These are phyloP conservation scores for Vicia faba DNA, from an alignment of 306 rosid genomes.

Conservation along the genomic window DNA sequence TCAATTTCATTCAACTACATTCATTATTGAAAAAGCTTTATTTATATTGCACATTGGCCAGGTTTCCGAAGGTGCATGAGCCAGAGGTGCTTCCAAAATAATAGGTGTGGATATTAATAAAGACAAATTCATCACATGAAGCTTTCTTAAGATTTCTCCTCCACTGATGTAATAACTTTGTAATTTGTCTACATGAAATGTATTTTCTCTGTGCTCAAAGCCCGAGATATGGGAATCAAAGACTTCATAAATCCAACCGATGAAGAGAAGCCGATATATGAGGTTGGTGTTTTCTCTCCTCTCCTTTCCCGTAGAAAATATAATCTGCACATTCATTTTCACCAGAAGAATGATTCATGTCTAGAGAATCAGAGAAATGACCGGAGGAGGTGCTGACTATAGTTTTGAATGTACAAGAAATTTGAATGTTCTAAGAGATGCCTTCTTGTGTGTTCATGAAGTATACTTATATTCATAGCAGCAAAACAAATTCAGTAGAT, in stretches of 20 bases:
- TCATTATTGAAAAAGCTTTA: neutral
- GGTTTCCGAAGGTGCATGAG: slow-evolving; percentile 85
- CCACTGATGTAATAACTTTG: neutral
- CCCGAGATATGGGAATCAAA: slow-evolving; percentile 64
- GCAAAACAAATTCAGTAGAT: neutral
- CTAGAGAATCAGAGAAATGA: slow-evolving; percentile 61
- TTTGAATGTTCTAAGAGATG: slow-evolving; percentile 55
- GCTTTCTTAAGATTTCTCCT: neutral
- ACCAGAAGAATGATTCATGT: slow-evolving; percentile 17
- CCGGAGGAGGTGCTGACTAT: slow-evolving; percentile 62
- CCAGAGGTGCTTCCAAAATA: slow-evolving; percentile 77
- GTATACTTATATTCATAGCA: slow-evolving; percentile 35
- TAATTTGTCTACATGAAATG: neutral
- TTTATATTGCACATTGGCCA: slow-evolving; percentile 32
- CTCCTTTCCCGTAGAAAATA: slow-evolving; percentile 4
- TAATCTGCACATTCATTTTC: neutral
- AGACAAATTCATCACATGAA: slow-evolving; percentile 58
- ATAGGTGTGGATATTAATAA: slow-evolving; percentile 83
- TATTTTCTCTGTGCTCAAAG: slow-evolving; percentile 37
- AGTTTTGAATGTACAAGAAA: slow-evolving; percentile 78
- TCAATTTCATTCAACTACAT: too few species aligned
- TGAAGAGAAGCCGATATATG: slow-evolving; percentile 54
- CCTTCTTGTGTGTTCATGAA: slow-evolving; percentile 62
- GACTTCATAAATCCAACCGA: slow-evolving; percentile 68
- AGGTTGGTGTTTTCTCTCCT: slow-evolving; percentile 48